Evolutionary conservation across 2,329 filamentous ascomycete species (phyloP).

Genomic region (Cytospora paraplurivora): DNA sequence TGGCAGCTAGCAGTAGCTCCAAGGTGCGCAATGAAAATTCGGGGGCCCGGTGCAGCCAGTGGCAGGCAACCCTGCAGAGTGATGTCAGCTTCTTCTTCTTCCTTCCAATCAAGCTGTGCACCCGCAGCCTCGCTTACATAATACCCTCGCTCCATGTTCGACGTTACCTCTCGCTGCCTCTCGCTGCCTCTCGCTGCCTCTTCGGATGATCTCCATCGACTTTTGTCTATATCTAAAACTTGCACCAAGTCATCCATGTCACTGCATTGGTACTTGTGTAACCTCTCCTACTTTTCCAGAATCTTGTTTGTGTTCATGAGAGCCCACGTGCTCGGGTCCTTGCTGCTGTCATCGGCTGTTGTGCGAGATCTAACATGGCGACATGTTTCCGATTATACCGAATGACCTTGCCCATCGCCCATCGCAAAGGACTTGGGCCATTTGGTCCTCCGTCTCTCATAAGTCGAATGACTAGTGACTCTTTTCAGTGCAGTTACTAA

Average conservation of each 20-base stretch:
- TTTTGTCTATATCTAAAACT: too few species aligned
- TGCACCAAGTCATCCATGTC: neutral
- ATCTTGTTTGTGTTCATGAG: neutral
- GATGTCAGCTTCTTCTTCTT: constrained; percentile 4
- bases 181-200: too few species aligned
- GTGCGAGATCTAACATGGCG: too few species aligned
- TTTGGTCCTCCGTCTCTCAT: too few species aligned
- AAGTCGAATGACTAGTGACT: too few species aligned
- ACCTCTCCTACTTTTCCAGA: neutral
- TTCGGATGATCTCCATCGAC: too few species aligned
- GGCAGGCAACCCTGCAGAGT: constrained; percentile 6
- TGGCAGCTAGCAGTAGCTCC: neutral
- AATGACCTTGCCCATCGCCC: too few species aligned
- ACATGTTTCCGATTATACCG: too few species aligned
- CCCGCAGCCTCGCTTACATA: constrained; percentile 13
- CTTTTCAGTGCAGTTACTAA: too few species aligned
- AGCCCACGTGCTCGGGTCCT: too few species aligned
- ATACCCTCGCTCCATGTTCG: neutral
- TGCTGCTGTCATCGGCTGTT: too few species aligned
- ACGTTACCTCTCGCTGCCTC: neutral
- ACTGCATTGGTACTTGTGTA: neutral
- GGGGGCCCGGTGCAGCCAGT: neutral
- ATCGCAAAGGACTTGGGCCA: too few species aligned
- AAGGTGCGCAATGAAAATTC: constrained; percentile 17
- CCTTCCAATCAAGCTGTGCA: neutral